Evolutionary conservation across 192 early-diverging fungal genomes (phyloP).

Genomic region (Coemansia interrupta): DNA sequence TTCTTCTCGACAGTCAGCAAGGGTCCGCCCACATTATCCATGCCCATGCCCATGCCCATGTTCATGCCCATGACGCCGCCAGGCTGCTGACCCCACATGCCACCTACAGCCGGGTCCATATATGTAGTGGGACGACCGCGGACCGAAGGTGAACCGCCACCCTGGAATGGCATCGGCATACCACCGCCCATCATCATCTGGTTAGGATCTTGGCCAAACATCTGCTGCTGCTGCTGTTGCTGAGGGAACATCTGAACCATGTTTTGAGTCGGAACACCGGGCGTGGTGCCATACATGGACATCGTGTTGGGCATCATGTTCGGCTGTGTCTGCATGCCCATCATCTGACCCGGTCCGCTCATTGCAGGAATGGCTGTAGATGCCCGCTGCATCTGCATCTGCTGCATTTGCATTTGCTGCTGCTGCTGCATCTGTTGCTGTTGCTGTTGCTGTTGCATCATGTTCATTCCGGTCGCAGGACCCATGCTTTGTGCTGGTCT

Average conservation of each 20-base stretch:
- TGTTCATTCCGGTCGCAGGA: conserved; percentile 5
- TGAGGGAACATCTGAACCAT: conserved; percentile 41
- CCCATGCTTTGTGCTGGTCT: conserved; percentile 26
- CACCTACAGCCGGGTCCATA: conserved; percentile 29
- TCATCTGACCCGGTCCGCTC: conserved; percentile 20
- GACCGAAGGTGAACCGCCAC: conserved; percentile 13
- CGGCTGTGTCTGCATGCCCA: conserved; percentile 32
- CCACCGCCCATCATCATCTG: conserved; percentile 33
- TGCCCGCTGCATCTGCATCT: conserved; percentile 41
- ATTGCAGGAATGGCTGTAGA: conserved; percentile 26
- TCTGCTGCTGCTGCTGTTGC: conserved; percentile 29
- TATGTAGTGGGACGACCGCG: conserved; percentile 37
- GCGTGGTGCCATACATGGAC: conserved; percentile 35
- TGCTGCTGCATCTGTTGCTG: conserved; percentile 2
- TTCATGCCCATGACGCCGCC: conserved; percentile 24
- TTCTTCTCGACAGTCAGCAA: conserved; percentile 53
- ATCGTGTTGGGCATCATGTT: conserved; percentile 32
- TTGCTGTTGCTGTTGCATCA: conserved; percentile 25
- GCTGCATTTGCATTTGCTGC: conserved; percentile 8
- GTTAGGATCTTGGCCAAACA: conserved; percentile 38
- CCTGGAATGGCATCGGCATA: conserved; percentile 40
- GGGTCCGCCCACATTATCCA: conserved; percentile 43
- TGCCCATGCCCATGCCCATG: conserved; percentile 30
- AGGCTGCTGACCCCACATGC: conserved; percentile 48
- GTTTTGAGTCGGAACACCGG: conserved; percentile 12